These are phyloP conservation scores for Samsoniella hepiali DNA, from an alignment of 2,329 filamentous ascomycete species.

Conservation along the genomic window DNA sequence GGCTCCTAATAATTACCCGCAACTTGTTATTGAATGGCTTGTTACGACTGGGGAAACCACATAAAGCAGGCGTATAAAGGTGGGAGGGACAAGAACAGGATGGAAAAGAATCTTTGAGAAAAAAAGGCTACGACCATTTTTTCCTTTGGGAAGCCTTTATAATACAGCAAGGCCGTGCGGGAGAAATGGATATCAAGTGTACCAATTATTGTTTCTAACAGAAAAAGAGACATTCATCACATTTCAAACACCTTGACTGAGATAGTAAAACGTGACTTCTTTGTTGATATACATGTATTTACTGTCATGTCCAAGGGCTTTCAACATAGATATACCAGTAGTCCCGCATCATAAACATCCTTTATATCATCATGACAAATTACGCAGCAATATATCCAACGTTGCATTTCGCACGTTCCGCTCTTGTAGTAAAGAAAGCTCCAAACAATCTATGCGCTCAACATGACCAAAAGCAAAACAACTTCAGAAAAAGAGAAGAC, in stretches of 20 bases:
- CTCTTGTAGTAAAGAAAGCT: neutral
- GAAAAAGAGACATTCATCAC: neutral
- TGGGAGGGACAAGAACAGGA: slow-evolving; percentile 4
- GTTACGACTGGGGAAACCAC: slow-evolving; percentile 1
- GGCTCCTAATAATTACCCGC: slow-evolving; percentile 3
- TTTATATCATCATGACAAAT: slow-evolving; percentile 1
- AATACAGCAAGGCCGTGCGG: neutral
- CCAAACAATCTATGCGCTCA: neutral
- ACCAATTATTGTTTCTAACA: neutral
- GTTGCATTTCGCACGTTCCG: neutral
- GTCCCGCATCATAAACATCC: neutral
- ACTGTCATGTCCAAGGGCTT: neutral
- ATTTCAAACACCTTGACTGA: neutral
- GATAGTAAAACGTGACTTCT: neutral
- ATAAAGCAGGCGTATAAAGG: slow-evolving; percentile 1
- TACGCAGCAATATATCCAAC: neutral
- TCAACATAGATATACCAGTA: neutral
- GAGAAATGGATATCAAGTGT: slow-evolving; percentile 5
- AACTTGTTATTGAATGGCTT: neutral
- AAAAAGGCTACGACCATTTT: neutral
- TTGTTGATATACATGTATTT: neutral
- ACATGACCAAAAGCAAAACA: neutral
- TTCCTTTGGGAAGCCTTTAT: neutral
- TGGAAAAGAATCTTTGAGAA: neutral
- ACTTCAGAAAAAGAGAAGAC: slow-evolving; percentile 16